Evolutionary conservation across 129 eudicot species (phyloP), one percentile per base, ranked within the genome.

Genomic region (Lactuca saligna): DNA sequence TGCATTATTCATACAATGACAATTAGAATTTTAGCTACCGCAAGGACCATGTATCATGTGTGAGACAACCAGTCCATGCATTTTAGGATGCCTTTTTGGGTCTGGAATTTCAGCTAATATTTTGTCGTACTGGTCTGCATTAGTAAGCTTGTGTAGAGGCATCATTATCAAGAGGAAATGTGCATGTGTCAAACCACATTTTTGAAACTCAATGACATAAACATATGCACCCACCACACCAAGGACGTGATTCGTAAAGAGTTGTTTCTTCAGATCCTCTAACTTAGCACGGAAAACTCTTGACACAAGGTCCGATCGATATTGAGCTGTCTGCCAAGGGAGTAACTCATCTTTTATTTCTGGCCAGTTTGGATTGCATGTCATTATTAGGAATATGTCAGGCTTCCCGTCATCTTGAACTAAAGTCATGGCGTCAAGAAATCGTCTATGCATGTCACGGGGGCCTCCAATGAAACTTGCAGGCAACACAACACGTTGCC

Each of bases 31-130:
- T 3, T 65, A 3, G 5, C 7, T 25, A 3, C 62, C 82, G 17
- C 69, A 78, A 1, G 78, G 73, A 0, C 78, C 69, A 70, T 64
- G 82, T 68, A 71, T 65, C 81, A 77, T 77, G 55, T 77, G 76
- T 8, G 56, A 60, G 0, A 60, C 35, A 3, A 77, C 76, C 8
- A 57, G 56, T 2, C 16, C 48, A 16, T 70, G 33, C 10, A 78
- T n/a, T 7, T 31, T 4, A 0, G 44, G 60, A 8, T 70, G 11
- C 2, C 70, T 37, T 12, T 7, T 17, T 53, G 57, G 1, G 16
- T 42, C 25, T 0, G 82, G 72, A 4, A 70, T 12, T 38, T 75
- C 63, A 13, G 69, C 74, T 20, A 20, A 0, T 20, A 20, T 20
- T 20, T 20, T 20, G 25, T 20, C 25, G 25, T 20, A 20, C 0